Base-by-base conservation (phyloP, 2,329 filamentous ascomycete species). In the Claviceps humidiphila region DNA sequence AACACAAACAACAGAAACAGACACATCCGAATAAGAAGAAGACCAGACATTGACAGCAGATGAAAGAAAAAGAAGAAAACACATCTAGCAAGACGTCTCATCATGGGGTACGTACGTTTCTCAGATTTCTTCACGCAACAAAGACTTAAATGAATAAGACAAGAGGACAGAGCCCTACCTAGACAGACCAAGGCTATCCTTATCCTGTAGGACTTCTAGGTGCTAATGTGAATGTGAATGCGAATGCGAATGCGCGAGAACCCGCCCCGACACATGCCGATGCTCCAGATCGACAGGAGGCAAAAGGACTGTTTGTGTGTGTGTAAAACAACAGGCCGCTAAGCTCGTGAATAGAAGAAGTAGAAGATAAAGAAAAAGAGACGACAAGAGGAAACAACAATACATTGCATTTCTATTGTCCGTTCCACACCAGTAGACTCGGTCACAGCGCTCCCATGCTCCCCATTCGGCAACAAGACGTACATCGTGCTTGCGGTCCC, bases 191-290 rank as follows among this genome's bases (percentile, higher is more conserved):
- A 37, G 45, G 40, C 30, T 49, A 34, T 13, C 24, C 42, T 37
- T 16, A 41, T 50, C 37, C 47, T 39, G 22, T 17, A 37, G 43
- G 24, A 39, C 30, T 45, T 44, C 22, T 51, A 20, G 47, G 41
- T 39, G n/a, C 34, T 16, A 16, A 41, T 3, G 22, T 46, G 50
- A 58, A 54, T 55, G 55, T 54, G 54, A 49, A 56, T 34, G 30
- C 9, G 54, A 49, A 56, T 34, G 30, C 9, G 30, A 34, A 34
- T 34, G 30, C 30, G 30, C 30, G 57, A 53, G 55, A n/a, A 17
- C 40, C 57, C 57, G 53, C 55, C 56, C 56, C 54, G 43, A 50
- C 50, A 58, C 57, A 56, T 51, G 50, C 45, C 34, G 42, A 49
- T 37, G 44, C 26, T 39, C 20, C 51, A n/a, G 20, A 39, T 49